Evolutionary conservation across 2,329 filamentous ascomycete genomes (phyloP).

Genomic region (Ampelomyces quisqualis): DNA sequence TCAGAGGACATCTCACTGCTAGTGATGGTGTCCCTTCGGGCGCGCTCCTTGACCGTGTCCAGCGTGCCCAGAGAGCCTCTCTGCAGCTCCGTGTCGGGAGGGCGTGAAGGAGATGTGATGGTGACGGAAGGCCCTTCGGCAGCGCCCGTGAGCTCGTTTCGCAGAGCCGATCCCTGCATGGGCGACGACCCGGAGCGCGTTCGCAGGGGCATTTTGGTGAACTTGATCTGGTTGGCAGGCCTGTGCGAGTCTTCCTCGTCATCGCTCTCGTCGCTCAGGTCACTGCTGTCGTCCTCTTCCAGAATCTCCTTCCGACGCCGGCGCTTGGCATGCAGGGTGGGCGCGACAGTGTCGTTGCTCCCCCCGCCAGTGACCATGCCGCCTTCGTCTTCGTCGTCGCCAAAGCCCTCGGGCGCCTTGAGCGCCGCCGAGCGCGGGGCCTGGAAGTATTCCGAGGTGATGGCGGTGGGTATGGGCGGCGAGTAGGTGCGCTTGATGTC

Average conservation of each 20-base stretch:
- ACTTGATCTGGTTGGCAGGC: conserved; percentile 87
- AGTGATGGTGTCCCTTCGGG: conserved; percentile 73
- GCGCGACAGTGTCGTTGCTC: conserved; percentile 66
- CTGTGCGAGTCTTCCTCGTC: conserved; percentile 63
- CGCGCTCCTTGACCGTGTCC: conserved; percentile 68
- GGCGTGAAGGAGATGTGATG: conserved; percentile 57
- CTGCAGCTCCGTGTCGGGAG: conserved; percentile 37
- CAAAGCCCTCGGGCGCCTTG: conserved; percentile 55
- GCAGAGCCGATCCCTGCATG: conserved; percentile 51
- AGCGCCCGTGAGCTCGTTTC: conserved; percentile 57
- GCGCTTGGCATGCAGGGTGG: conserved; percentile 63
- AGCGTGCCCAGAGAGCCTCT: conserved; percentile 71
- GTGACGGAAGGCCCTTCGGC: conserved; percentile 56
- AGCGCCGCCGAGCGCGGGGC: conserved; percentile 62
- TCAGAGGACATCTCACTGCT: conserved; percentile 83
- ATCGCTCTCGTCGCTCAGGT: conserved; percentile 81
- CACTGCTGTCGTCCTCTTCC: conserved; percentile 83
- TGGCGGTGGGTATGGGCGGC: conserved; percentile 78
- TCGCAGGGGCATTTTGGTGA: conserved; percentile 90
- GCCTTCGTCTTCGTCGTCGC: conserved; percentile 70
- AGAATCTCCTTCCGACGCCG: conserved; percentile 70
- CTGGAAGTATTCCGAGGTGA: conserved; percentile 83
- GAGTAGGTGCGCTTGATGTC: conserved; percentile 83
- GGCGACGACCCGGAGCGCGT: conserved; percentile 87
- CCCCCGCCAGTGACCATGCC: conserved; percentile 68